These are phyloP conservation scores for Fonsecaea erecta DNA, from an alignment of 2,329 filamentous ascomycete genomes.

Conservation along the genomic window DNA sequence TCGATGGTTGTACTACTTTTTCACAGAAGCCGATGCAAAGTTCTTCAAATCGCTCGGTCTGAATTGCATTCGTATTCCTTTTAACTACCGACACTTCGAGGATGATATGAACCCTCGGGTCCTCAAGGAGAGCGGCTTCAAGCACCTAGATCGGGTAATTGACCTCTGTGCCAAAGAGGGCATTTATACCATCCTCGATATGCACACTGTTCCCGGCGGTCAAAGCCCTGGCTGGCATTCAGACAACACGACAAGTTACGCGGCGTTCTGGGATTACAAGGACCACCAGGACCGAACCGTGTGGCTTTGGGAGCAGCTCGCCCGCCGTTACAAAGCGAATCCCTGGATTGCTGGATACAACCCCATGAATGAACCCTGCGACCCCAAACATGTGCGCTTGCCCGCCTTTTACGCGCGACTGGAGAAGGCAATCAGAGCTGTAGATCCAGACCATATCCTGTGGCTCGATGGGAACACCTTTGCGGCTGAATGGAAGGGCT, in stretches of 20 bases:
- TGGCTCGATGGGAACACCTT: constrained; percentile 54
- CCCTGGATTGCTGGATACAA: constrained; percentile 59
- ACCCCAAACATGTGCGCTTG: constrained; percentile 53
- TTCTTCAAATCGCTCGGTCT: constrained; percentile 62
- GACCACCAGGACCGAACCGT: constrained; percentile 57
- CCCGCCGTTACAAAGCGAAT: constrained; percentile 51
- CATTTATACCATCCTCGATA: constrained; percentile 58
- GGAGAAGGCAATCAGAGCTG: constrained; percentile 52
- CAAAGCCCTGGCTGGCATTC: constrained; percentile 59
- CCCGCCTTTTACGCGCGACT: constrained; percentile 54
- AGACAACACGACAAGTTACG: constrained; percentile 53
- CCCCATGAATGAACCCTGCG: constrained; percentile 58
- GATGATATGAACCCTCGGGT: constrained; percentile 53
- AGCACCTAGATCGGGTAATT: constrained; percentile 54
- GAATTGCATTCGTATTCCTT: constrained; percentile 64
- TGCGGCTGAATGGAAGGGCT: constrained; percentile 52
- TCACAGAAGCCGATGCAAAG: constrained; percentile 61
- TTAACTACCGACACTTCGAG: constrained; percentile 63
- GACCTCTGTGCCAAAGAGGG: constrained; percentile 54
- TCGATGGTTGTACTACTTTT: constrained; percentile 50
- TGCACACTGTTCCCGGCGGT: constrained; percentile 56
- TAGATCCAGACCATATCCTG: constrained; percentile 55
- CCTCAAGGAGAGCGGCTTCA: constrained; percentile 53
- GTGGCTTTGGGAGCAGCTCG: constrained; percentile 57
- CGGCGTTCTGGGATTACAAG: constrained; percentile 58